phyloP scores from a whole-genome alignment of 2,329 filamentous ascomycete species.

The Trichophyton equinum region DNA sequence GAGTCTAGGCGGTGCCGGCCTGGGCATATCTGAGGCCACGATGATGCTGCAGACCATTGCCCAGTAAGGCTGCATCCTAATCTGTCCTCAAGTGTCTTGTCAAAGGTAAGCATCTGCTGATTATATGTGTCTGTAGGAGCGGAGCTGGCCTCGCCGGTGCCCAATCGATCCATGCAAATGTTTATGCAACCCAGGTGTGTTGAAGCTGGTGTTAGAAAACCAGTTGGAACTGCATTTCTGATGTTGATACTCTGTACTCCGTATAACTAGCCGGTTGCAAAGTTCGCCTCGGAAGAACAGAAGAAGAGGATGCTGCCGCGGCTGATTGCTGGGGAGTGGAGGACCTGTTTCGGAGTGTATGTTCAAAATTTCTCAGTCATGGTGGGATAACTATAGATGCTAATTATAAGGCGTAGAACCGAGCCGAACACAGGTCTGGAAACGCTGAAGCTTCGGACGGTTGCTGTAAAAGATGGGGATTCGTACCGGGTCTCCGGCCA shows the following conservation, averaged over 20 bases:
- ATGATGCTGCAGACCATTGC: slow-evolving; percentile 80
- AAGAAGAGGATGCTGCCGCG: slow-evolving; percentile 51
- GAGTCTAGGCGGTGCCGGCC: slow-evolving; percentile 57
- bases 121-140: slow-evolving; percentile 24
- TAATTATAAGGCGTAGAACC: slow-evolving; percentile 41
- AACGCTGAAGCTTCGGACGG: slow-evolving; percentile 57
- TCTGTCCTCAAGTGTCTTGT: background rate
- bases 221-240: background rate
- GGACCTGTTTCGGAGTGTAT: slow-evolving; percentile 63
- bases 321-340: slow-evolving; percentile 58
- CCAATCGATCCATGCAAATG: slow-evolving; percentile 46
- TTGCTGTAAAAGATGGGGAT: slow-evolving; percentile 47
- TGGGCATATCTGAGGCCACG: slow-evolving; percentile 67
- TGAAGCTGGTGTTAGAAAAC: background rate
- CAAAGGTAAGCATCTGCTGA: background rate
- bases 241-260: too few relatives aligned
- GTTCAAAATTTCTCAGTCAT: background rate
- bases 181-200: slow-evolving; percentile 48
- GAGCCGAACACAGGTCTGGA: slow-evolving; percentile 71
- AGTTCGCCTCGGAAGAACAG: slow-evolving; percentile 57
- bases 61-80: slow-evolving; percentile 37
- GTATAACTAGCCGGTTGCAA: slow-evolving; percentile 44
- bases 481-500: slow-evolving; percentile 60
- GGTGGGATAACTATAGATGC: slow-evolving; percentile 50
- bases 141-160: slow-evolving; percentile 66